Base-by-base conservation (phyloP, 768 basidiomycete species). In the Ramaria sp. region DNA sequence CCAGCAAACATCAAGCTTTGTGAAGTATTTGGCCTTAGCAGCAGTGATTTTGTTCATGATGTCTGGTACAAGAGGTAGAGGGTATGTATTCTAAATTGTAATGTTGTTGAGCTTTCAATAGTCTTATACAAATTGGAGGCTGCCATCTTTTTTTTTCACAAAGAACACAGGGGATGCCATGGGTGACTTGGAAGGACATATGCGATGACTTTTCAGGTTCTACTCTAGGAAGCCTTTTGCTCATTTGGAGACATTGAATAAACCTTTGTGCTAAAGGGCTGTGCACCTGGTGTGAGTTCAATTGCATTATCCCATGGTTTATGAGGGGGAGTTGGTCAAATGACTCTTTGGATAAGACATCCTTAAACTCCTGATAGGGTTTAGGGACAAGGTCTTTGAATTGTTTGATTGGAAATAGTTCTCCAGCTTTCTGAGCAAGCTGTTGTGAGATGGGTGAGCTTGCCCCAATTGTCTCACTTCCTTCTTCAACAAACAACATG, bases 61-160 rank as follows among this genome's bases (percentile, higher is more conserved):
- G 42, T 66, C 65, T 5, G 38, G 54, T 52, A 65, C 71, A 58
- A 61, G 63, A 16, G 69, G 71, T 12, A 72, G 55, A 45, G 55
- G 69, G 55, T 58, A 72, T 20, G 49, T 58, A 56, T 65, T 66
- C 61, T 62, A 72, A 13, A 65, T 64, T 0, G 66, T 69, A n/a
- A 69, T 65, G 1, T 48, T 28, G 49, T 74, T 73, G 0, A 34
- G 32, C 8, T 34, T 34, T 2, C 61, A 50, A 47, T 72, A 72
- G 48, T 73, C 71, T 36, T 69, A 62, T 3, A 69, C 62, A 0
- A 62, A 62, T 0, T 62, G 51, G 3, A 66, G 59, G 2, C 65
- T 63, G 12, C 71, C 68, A 54, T 65, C 66, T 71, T 71, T 45
- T 65, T n/a, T 63, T n/a, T 61, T 30, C 30, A 66, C 61, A 41